Base-by-base conservation (phyloP, 164 flowering plant species). In the Tetrastigma voinierianum region DNA sequence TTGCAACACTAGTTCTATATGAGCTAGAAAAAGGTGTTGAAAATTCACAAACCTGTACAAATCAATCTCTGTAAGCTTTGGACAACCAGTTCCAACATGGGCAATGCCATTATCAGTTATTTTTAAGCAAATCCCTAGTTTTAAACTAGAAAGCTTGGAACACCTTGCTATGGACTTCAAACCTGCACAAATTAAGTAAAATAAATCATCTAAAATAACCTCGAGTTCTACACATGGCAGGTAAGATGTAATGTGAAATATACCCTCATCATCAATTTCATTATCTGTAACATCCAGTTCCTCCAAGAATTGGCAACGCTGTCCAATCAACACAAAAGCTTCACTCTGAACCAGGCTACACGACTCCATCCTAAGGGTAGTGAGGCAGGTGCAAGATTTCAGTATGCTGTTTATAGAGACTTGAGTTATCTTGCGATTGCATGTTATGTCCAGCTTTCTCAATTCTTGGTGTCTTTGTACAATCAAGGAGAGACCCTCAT, bases 381-480 rank as follows among this genome's bases (percentile, higher is more conserved):
- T 61, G 19, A 70, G 77, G 23, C 19, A 40, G 16, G 77, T 32
- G 64, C 82, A 76, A 14, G 73, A 72, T 13, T 9, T 72, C 18
- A 76, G 72, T 16, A 76, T 59, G 56, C 59, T 48, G 16, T 48
- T 59, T 8, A 76, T 65, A 10, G 79, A 68, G 19, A 18, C 72
- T 65, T 65, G 23, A 8, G 82, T 76, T 65, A 79, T 72, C 71
- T 73, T 75, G 46, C 77, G 70, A 45, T 77, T 73, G 65, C 77
- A 76, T n/a, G 79, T 72, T 60, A 76, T 68, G 47, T 76, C 73
- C 14, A 76, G 51, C 57, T 69, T 76, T 73, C 55, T 61, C 65
- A 76, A 46, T 13, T 65, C 46, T 57, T 48, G 69, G 44, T 76
- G 69, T n/a, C 32, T 24, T 46, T 46, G 59, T 11, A 73, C 70